These are phyloP conservation scores for Nitzschia inconspicua DNA, from an alignment of 108 stramenopile species.

Conservation along the genomic window DNA sequence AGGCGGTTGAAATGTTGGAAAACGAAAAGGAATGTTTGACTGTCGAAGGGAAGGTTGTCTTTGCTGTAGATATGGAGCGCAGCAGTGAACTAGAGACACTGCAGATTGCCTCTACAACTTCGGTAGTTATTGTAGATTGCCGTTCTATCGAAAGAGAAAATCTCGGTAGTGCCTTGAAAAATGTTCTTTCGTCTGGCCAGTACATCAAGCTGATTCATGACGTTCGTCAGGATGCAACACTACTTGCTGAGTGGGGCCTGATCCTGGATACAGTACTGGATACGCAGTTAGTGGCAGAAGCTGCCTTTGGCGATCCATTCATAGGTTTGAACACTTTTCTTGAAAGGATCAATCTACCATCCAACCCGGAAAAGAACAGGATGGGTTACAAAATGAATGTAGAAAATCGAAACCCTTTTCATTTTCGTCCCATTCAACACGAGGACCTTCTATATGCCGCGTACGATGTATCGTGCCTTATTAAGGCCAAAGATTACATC, in stretches of 20 bases:
- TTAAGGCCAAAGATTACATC: background rate
- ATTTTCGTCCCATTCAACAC: background rate
- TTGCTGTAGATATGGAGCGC: no score
- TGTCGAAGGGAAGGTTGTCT: no score
- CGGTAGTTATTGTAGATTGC: constrained; percentile 12
- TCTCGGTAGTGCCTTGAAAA: background rate
- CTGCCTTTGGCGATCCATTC: background rate
- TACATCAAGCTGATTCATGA: constrained; percentile 20
- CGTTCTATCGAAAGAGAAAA: background rate
- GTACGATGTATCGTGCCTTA: background rate
- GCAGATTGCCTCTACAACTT: background rate
- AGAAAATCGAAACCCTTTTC: no score
- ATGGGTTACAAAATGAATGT: background rate
- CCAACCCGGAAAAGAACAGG: background rate
- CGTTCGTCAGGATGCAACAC: constrained; percentile 5
- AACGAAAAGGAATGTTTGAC: no score
- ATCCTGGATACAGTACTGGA: background rate
- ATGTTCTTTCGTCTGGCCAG: background rate
- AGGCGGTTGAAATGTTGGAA: no score
- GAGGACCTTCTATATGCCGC: background rate
- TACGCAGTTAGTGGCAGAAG: constrained; percentile 11
- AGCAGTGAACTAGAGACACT: constrained; percentile 3
- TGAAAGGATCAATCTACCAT: background rate
- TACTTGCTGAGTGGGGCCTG: background rate
- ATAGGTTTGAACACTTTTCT: background rate